Conservation (phyloP, 2,329 filamentous ascomycete genomes). For the Aspergillus thermomutatus region DNA sequence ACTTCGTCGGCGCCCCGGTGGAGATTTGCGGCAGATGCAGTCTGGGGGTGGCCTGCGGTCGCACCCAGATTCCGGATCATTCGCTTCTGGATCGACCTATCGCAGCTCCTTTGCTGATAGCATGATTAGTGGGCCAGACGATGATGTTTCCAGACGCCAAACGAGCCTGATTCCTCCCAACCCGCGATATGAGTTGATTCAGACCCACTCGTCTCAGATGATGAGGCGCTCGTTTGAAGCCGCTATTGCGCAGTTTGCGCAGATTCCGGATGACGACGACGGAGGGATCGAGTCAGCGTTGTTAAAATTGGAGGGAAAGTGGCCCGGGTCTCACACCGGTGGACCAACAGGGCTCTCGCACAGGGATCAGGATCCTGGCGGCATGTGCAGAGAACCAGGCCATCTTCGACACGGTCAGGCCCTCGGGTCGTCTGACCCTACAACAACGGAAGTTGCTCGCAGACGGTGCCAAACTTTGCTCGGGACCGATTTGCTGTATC, state of each 20-base stretch:
- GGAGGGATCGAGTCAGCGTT: conserved; percentile 91
- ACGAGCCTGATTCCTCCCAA: conserved; percentile 29
- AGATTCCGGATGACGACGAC: conserved; percentile 84
- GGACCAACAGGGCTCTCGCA: background rate
- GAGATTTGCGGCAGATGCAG: conserved; percentile 66
- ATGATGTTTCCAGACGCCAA: conserved; percentile 20
- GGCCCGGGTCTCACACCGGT: conserved; percentile 28
- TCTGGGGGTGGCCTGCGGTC: conserved; percentile 62
- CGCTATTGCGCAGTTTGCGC: conserved; percentile 80
- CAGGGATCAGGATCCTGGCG: background rate
- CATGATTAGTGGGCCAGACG: conserved; percentile 11
- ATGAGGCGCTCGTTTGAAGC: conserved; percentile 74
- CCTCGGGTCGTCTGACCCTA: background rate
- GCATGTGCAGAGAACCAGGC: conserved; percentile 4
- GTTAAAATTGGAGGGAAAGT: conserved; percentile 86
- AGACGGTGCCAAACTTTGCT: conserved; percentile 22
- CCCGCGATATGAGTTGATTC: conserved; percentile 41
- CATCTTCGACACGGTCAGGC: background rate
- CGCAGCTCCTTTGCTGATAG: conserved; percentile 25
- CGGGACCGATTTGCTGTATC: conserved; percentile 23
- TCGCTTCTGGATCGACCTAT: conserved; percentile 35
- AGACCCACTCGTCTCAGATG: conserved; percentile 55
- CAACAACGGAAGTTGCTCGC: conserved; percentile 14
- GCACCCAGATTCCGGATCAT: conserved; percentile 32
- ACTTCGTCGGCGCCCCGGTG: conserved; percentile 69